These are phyloP conservation scores for Lachnellula arida DNA, from an alignment of 2,329 filamentous ascomycete species.

Conservation along the genomic window DNA sequence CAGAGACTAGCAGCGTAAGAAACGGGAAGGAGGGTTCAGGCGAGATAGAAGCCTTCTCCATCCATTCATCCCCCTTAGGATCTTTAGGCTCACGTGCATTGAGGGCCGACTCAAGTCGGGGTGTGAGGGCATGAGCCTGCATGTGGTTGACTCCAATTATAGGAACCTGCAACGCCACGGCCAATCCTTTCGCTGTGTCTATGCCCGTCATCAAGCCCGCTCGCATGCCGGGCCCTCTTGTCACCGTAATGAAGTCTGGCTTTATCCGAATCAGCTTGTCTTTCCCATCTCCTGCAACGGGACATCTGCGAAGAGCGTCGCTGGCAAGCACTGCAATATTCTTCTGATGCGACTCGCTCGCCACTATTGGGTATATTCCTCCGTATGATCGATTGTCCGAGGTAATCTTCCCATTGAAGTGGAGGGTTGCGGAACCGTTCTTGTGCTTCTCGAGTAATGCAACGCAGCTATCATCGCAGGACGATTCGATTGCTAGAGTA, in stretches of 20 bases:
- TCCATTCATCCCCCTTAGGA: too few species aligned
- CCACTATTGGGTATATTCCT: constrained; percentile 75
- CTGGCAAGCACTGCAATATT: constrained; percentile 64
- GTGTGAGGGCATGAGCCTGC: constrained; percentile 92
- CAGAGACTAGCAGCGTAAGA: constrained; percentile 81
- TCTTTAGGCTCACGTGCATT: constrained; percentile 19
- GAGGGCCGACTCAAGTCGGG: constrained; percentile 67
- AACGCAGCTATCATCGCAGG: constrained; percentile 91
- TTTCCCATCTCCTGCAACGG: constrained; percentile 18
- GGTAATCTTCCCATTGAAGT: constrained; percentile 78
- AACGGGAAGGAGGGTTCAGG: constrained; percentile 67
- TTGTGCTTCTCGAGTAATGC: constrained; percentile 63
- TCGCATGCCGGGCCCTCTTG: constrained; percentile 85
- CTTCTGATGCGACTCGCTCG: constrained; percentile 70
- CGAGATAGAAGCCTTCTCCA: background rate
- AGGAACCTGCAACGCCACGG: constrained; percentile 77
- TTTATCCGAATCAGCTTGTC: constrained; percentile 35
- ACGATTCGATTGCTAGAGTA: constrained; percentile 74
- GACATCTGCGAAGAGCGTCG: constrained; percentile 55
- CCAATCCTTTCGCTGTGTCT: constrained; percentile 80
- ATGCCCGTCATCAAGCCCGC: constrained; percentile 73
- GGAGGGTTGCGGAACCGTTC: constrained; percentile 48
- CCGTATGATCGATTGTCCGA: constrained; percentile 69
- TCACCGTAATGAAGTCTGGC: constrained; percentile 84
- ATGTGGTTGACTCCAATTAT: constrained; percentile 91